Evolutionary conservation across 257 asterid species (phyloP), one percentile per base, ranked within the genome.

Genomic region (Echium plantagineum): DNA sequence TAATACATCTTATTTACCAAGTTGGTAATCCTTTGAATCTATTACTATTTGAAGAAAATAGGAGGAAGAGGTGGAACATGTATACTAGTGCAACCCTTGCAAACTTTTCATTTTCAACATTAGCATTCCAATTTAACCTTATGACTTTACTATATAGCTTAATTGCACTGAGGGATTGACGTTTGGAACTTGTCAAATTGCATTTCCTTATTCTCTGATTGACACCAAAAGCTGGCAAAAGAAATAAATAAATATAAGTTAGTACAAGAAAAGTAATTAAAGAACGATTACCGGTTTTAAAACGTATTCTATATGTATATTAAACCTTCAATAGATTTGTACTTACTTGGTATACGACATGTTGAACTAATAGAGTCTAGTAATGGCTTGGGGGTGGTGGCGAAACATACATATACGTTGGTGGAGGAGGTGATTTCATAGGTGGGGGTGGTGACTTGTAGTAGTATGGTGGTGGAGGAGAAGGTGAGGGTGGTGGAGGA

Each of bases 401-500:
- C 1, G 79, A 66, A 0, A 49, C 35, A 53, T 73, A 73, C 13
- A 55, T 42, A 21, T 67, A 54, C 19, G 42, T 61, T 0, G 78
- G 76, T 0, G 82, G 83, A 0, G 80, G 75, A 0, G 80, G 66
- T 0, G 77, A 61, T 3, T 69, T 65, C 0, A 52, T 9, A 4
- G 78, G 78, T 4, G 78, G 80, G 0, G 80, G 78, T 0, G 80
- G 80, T 0, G 83, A 74, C 0, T 55, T 71, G 58, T 78, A 78
- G 3, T 52, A 21, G 19, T 73, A 72, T 1, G 71, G 65, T 0
- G 68, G 18, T 0, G 54, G 59, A 7, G 70, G 18, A 24, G 78
- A 49, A 0, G 77, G 69, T 0, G 53, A 12, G 4, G 74, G 77
- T 0, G 77, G 80, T 0, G 69, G 80, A 0, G 80, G 74, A 0